Base-by-base conservation (phyloP, 192 early-diverging fungal species). In the Powellomyces hirtus region DNA sequence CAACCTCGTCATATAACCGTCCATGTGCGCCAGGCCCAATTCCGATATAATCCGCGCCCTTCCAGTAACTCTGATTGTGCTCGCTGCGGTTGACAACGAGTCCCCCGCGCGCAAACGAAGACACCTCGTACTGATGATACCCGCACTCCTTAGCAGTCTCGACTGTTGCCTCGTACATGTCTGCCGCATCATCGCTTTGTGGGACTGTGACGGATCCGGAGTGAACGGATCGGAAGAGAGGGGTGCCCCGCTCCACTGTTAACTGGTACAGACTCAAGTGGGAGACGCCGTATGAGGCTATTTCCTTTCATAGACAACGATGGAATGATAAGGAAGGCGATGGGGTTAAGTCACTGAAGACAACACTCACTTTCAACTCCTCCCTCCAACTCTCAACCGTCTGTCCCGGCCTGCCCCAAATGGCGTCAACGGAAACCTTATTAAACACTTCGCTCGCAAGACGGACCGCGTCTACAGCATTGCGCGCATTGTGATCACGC, bases 11-110 rank as follows among this genome's bases (percentile, higher is more conserved):
- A 0, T 31, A 36, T 4, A 73, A 0, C 20, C 70, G 29, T 2
- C 77, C 77, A 65, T 79, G 77, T 1, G 77, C 77, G 14, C 77
- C 77, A 18, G 77, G 77, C 14, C 77, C 77, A 22, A 79, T 67
- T 1, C 76, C 74, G 30, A 79, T 74, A 44, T 71, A 79, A 55
- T 70, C 68, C 18, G 40, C 22, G 2, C 78, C 78, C 14, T 38
- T 44, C 78, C 78, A 79, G 40, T 76, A 76, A 5, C 36, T 38
- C 57, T 30, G 38, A 58, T 79, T 79, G 52, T 79, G 78, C 24
- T 8, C 18, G 24, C 68, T 65, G 22, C 69, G 37, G 59, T 58
- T 49, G 6, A 14, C 8, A 10, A 7, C 18, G 11, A 38, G 37
- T 10, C 64, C 76, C 38, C 66, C 26, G 30, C 29, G 27, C 8